Evolutionary conservation across 163 green algal species (phyloP).

Genomic region (Scenedesmus sp.): DNA sequence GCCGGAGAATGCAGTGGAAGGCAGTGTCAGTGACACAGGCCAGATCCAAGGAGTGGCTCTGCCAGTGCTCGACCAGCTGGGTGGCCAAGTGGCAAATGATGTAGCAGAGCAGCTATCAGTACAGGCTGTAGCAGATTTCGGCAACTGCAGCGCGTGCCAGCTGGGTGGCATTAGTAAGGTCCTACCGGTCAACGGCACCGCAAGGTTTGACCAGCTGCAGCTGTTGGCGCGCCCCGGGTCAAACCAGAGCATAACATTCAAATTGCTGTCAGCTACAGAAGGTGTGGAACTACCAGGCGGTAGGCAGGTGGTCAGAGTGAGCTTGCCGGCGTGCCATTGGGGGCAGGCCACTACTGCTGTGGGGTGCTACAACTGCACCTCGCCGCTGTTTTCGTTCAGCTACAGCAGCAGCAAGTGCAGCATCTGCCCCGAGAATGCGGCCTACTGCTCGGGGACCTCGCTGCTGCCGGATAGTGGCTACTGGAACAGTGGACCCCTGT

Average conservation of each 20-base stretch:
- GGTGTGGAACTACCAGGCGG: conserved; percentile 3
- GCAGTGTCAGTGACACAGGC: not conserved
- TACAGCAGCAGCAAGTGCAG: conserved; percentile 27
- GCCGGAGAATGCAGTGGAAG: not conserved
- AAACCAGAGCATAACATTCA: conserved; percentile 32
- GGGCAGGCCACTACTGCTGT: conserved; percentile 32
- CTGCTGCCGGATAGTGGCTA: conserved; percentile 42
- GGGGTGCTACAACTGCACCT: conserved; percentile 42
- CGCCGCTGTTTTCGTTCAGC: conserved; percentile 40
- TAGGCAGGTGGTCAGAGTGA: not conserved
- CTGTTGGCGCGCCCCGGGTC: conserved; percentile 3
- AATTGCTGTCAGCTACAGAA: conserved; percentile 21
- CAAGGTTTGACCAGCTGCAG: conserved; percentile 32
- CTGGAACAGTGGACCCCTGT: too few relatives aligned
- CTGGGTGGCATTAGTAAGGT: conserved; percentile 33
- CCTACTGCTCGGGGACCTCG: conserved; percentile 12
- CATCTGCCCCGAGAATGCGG: conserved; percentile 25
- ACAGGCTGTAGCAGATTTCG: conserved; percentile 33
- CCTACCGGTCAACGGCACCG: conserved; percentile 33
- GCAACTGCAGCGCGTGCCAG: conserved; percentile 36
- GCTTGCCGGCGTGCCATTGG: conserved; percentile 19
- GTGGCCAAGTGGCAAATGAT: not conserved
- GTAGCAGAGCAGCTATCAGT: conserved; percentile 40
- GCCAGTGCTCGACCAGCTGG: conserved; percentile 36
- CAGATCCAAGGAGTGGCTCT: not conserved